These are phyloP conservation scores for Leccinum imitatum DNA, from an alignment of 768 basidiomycete genomes.

Conservation along the genomic window DNA sequence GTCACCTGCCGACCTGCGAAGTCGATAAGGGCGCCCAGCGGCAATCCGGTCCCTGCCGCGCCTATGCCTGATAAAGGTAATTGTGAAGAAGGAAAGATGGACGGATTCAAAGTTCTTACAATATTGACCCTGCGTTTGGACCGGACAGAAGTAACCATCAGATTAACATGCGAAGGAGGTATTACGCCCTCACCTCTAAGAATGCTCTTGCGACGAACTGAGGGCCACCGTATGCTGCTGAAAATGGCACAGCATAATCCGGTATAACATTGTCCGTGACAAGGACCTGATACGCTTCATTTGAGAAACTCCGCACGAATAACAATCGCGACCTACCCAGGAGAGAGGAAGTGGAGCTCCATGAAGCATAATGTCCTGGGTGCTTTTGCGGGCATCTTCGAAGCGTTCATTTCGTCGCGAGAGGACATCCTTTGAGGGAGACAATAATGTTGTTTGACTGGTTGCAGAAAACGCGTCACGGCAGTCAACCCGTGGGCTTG, in stretches of 20 bases:
- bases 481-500: slow-evolving; percentile 19
- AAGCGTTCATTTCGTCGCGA: slow-evolving; percentile 5
- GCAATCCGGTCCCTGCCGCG: slow-evolving; percentile 27
- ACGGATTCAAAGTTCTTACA: slow-evolving; percentile 16
- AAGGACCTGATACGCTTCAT: slow-evolving; percentile 17
- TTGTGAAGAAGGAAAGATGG: background rate
- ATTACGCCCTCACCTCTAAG: slow-evolving; percentile 18
- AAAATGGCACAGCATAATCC: slow-evolving; percentile 29
- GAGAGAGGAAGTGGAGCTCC: slow-evolving; percentile 29
- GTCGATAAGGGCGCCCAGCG: slow-evolving; percentile 26
- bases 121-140: slow-evolving; percentile 23
- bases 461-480: slow-evolving; percentile 19
- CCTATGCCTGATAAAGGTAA: slow-evolving; percentile 21
- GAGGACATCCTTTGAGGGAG: background rate
- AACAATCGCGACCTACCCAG: slow-evolving; percentile 20
- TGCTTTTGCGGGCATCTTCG: slow-evolving; percentile 7
- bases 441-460: background rate
- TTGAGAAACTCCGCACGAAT: background rate
- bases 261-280: slow-evolving; percentile 29
- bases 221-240: slow-evolving; percentile 27
- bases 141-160: background rate
- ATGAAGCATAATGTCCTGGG: slow-evolving; percentile 12
- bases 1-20: slow-evolving; percentile 24
- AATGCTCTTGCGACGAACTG: slow-evolving; percentile 29
- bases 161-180: background rate